Conservation (phyloP, 371 early-diverging fungal genomes). For the Sanchytrium tribonematis region DNA sequence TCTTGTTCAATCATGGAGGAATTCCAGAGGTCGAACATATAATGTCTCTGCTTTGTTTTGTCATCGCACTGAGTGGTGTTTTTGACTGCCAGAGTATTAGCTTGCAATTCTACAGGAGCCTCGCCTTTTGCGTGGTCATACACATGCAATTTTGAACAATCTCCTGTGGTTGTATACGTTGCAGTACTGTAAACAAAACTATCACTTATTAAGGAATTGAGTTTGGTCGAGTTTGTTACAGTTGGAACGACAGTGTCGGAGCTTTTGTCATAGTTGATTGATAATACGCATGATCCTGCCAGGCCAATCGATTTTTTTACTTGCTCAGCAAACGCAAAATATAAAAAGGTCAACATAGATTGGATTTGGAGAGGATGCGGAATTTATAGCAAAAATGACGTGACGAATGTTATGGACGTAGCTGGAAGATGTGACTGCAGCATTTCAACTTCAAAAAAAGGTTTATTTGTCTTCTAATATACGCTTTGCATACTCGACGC, state of each 20-base stretch:
- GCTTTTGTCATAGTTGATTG: background rate
- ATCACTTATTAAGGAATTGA: background rate
- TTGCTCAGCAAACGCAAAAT: background rate
- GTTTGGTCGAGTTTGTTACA: background rate
- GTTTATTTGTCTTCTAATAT: constrained; percentile 1
- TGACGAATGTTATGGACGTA: too few species aligned
- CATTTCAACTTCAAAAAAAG: too few species aligned
- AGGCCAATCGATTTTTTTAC: background rate
- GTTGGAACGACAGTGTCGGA: background rate
- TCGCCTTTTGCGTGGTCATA: background rate
- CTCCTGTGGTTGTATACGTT: background rate
- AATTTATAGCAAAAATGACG: too few species aligned
- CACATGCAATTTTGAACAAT: background rate
- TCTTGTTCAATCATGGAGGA: background rate
- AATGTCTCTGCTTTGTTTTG: background rate
- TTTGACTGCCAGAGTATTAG: background rate
- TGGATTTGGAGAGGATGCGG: too few species aligned
- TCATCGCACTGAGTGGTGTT: background rate
- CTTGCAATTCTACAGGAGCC: background rate
- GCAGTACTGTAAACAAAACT: background rate
- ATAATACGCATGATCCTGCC: background rate
- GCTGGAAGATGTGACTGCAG: too few species aligned
- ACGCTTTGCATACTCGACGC: background rate
- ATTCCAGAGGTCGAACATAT: background rate
- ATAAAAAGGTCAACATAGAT: background rate